phyloP scores from a whole-genome alignment of 1,284 basidiomycete genomes.

The Moesziomyces aphidis region DNA sequence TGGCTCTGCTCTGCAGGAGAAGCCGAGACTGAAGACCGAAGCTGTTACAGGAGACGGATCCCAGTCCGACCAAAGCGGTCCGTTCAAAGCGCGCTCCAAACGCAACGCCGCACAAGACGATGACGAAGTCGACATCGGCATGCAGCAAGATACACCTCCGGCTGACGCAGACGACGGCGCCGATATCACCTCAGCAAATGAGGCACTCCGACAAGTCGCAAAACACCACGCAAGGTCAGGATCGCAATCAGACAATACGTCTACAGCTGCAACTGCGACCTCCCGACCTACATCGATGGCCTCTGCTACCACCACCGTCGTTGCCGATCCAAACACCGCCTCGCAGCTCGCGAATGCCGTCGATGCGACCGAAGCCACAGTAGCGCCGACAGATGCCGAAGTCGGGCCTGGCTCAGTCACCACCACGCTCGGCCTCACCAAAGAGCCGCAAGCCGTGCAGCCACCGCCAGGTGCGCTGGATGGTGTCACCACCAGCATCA shows the following conservation, averaged over 20 bases:
- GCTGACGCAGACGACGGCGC: neutral
- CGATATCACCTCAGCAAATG: slow-evolving; percentile 2
- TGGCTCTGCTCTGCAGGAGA: neutral
- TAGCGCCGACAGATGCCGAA: slow-evolving; percentile 13
- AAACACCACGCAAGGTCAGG: too few relatives aligned
- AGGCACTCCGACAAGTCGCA: too few relatives aligned
- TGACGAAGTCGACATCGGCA: slow-evolving; percentile 30
- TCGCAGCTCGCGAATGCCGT: slow-evolving; percentile 49
- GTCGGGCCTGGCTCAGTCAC: slow-evolving; percentile 26
- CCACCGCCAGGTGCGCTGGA: slow-evolving; percentile 59
- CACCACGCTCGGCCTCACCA: slow-evolving; percentile 52
- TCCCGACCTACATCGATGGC: slow-evolving; percentile 7
- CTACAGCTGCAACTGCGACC: neutral
- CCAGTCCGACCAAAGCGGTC: neutral
- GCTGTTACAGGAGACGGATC: neutral
- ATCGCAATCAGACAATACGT: too few relatives aligned
- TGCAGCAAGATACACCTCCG: slow-evolving; percentile 24
- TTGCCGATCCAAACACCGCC: slow-evolving; percentile 63
- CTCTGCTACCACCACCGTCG: slow-evolving; percentile 11
- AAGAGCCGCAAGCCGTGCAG: slow-evolving; percentile 53
- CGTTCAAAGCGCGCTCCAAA: neutral
- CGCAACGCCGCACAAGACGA: slow-evolving; percentile 12
- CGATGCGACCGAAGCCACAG: slow-evolving; percentile 18
- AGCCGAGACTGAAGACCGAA: neutral
- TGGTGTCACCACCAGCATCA: slow-evolving; percentile 65